A percentile compares a stretch with the other conserved stretches of the same genome.
Conservation (phyloP, 495 filamentous ascomycete species). For the Xylaria venustula region DNA sequence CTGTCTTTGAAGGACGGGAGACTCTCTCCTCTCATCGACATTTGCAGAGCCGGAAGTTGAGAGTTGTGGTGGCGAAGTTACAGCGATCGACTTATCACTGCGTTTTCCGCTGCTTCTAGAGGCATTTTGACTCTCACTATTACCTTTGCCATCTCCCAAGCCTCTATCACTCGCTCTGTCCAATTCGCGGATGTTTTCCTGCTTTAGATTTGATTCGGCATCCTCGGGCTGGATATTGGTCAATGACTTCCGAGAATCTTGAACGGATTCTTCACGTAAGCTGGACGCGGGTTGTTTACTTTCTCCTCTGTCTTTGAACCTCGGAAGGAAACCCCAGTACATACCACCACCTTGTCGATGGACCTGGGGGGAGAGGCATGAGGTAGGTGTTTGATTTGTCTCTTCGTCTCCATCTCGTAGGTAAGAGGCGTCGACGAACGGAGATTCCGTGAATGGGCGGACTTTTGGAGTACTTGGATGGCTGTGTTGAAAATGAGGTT, state of each 20-base stretch:
- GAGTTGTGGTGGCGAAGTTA: background rate
- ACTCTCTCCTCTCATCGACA: background rate
- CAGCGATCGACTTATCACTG: background rate
- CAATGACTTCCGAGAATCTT: constrained; percentile 13
- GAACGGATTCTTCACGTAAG: constrained; percentile 7
- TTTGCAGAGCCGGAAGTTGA: background rate
- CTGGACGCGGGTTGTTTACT: background rate
- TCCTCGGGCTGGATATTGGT: constrained; percentile 3
- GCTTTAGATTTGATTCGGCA: constrained; percentile 11
- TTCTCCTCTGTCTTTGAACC: constrained; percentile 3
- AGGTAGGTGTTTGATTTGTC: constrained; percentile 8
- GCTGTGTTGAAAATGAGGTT: background rate
- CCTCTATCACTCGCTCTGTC: background rate
- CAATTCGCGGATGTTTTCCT: constrained; percentile 14
- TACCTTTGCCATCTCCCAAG: background rate
- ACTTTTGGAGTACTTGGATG: constrained; percentile 7
- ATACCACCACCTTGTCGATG: background rate
- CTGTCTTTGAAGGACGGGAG: background rate
- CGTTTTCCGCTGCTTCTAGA: background rate
- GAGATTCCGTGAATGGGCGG: constrained; percentile 1
- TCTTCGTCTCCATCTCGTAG: background rate
- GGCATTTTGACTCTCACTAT: background rate
- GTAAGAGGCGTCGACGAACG: background rate
- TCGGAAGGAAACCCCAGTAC: constrained; percentile 26
- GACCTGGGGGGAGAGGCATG: background rate